A percentile compares a stretch with the other conserved stretches of the same genome.
phyloP scores from a whole-genome alignment of 257 asterid genomes.

The Echium plantagineum region DNA sequence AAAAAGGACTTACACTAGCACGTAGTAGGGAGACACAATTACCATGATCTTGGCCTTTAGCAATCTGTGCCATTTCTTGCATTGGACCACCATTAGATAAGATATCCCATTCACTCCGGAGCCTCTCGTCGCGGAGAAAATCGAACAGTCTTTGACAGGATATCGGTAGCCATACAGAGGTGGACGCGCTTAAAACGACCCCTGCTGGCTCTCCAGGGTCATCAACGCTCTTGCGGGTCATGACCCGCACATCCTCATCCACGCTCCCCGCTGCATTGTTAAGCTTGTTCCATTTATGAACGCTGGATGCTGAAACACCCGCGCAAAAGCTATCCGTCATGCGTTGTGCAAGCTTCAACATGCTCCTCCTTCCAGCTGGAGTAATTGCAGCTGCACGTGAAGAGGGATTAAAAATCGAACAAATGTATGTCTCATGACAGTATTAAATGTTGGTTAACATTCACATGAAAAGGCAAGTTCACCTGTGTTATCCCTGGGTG shows the following conservation, averaged over 20 bases:
- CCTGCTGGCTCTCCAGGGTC: constrained; percentile 68
- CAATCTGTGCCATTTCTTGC: constrained; percentile 44
- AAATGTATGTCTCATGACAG: too few species aligned
- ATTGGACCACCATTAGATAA: constrained; percentile 53
- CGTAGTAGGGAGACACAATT: constrained; percentile 46
- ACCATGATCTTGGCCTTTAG: constrained; percentile 59
- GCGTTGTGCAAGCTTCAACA: constrained; percentile 59
- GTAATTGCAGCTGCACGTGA: constrained; percentile 29
- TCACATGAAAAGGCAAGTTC: neutral
- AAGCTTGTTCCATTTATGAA: constrained; percentile 59
- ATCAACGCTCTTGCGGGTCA: constrained; percentile 51
- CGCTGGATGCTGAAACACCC: constrained; percentile 59
- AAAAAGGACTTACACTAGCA: constrained; percentile 38
- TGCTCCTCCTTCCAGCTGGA: constrained; percentile 46
- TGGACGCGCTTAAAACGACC: constrained; percentile 61
- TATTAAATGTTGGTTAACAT: neutral
- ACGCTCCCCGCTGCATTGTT: constrained; percentile 22
- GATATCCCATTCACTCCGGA: constrained; percentile 67
- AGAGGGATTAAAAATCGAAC: too few species aligned
- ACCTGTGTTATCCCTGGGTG: constrained; percentile 49
- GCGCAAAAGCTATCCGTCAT: constrained; percentile 62
- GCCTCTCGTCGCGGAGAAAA: constrained; percentile 48
- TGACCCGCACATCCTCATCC: constrained; percentile 48
- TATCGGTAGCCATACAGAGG: constrained; percentile 64
- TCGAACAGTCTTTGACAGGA: constrained; percentile 37